A percentile compares a stretch with the other conserved stretches of the same genome.
Conservation (phyloP, 306 rosid genomes). For the Boehmeria nivea region DNA sequence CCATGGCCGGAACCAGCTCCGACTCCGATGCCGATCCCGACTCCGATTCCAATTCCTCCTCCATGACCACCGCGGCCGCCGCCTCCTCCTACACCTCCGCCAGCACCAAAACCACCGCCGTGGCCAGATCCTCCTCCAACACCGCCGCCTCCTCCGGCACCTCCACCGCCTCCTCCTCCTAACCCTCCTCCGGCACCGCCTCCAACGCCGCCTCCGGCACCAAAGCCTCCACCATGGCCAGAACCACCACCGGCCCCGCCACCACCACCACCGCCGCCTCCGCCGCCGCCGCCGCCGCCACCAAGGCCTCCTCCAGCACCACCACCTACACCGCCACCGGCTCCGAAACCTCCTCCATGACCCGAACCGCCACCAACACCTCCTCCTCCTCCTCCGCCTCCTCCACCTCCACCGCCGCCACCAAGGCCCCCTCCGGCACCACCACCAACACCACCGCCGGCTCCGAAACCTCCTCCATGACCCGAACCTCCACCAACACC, state of each 20-base stretch:
- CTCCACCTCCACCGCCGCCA: neutral
- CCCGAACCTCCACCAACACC: conserved; percentile 10
- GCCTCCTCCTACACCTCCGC: too few species aligned
- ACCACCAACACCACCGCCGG: conserved; percentile 3
- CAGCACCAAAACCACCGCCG: neutral
- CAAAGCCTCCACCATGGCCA: neutral
- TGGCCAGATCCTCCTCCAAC: neutral
- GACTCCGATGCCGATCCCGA: neutral
- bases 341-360: conserved; percentile 1
- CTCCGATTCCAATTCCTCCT: neutral
- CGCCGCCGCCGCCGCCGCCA: neutral
- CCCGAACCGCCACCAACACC: conserved; percentile 11
- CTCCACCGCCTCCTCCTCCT: neutral
- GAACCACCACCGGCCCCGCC: neutral
- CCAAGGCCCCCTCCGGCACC: conserved; percentile 4
- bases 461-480: conserved; percentile 3
- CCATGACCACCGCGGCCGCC: neutral
- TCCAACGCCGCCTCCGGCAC: neutral
- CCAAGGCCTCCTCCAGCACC: conserved; percentile 7
- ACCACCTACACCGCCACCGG: conserved; percentile 2
- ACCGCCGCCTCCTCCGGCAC: neutral
- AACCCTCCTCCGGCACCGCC: neutral
- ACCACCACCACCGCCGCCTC: neutral
- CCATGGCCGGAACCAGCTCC: neutral
- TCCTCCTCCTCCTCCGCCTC: conserved; percentile 3